Base-by-base conservation (phyloP, 176 grass and related monocot species). In the Zea luxurians region DNA sequence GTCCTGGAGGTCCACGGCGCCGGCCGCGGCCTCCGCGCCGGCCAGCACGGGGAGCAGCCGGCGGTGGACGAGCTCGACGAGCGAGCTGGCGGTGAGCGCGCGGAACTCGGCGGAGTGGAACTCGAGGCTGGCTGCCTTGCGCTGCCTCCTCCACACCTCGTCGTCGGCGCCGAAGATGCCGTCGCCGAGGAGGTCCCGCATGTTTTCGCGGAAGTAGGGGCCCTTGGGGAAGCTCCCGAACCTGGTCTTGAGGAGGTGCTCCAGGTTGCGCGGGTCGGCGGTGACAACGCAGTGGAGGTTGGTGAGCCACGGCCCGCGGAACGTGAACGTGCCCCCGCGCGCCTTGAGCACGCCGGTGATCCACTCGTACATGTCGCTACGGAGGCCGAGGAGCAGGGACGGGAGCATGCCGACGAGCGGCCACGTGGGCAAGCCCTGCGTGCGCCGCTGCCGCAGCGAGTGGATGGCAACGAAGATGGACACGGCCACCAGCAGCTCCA, bases 21-120 rank as follows among this genome's bases (percentile, higher is more conserved):
- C 36, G 35, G 68, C 41, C 11, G 10, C 10, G 38, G 0, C 57
- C 42, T 84, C 74, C 0, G 82, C 82, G 0, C 44, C 69, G 7
- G 87, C 86, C 6, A 97, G 79, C 49, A 91, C 91, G 10, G 91
- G 91, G 61, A 97, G 91, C 3, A 97, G 85, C 15, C 94, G 54
- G 8, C 70, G 49, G 68, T 97, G 94, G 21, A 97, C 89, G 74
- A 97, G 94, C 79, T 97, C 94, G 48, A 89, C 82, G 16, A 97
- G 84, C 4, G 89, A 89, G n/a, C 50, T 75, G 2, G 88, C 91
- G 0, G 94, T 91, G 75, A 93, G 74, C 43, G 86, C 83, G 36
- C 94, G 89, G 85, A 97, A 97, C 74, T 89, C 88, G 8, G 91
- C 79, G 3, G 94, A 97, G 88, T 97, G 94, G 83, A 97, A 97